phyloP scores from a whole-genome alignment of 2,329 filamentous ascomycete genomes.

The Karstenula rhodostoma region DNA sequence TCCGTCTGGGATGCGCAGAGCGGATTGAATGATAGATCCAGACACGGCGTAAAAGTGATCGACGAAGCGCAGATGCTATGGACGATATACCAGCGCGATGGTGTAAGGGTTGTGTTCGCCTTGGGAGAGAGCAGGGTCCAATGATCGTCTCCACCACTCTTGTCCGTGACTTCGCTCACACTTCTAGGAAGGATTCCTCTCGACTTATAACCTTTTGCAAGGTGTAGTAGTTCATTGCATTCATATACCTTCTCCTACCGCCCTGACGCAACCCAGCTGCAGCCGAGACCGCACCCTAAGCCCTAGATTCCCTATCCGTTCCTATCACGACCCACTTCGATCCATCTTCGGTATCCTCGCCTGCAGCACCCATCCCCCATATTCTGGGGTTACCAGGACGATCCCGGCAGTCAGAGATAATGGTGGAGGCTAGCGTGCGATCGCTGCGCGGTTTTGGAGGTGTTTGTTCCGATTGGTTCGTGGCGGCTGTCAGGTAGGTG shows the following conservation, averaged over 20 bases:
- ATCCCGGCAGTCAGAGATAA: background rate
- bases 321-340: constrained; percentile 6
- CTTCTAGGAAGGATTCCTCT: background rate
- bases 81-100: background rate
- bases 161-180: background rate
- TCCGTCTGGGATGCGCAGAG: too few species aligned
- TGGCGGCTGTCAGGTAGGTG: background rate
- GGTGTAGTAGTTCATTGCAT: too few species aligned
- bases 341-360: constrained; percentile 5
- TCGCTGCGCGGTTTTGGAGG: background rate
- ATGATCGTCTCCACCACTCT: background rate
- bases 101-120: background rate
- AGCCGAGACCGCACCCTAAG: background rate
- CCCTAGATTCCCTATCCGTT: background rate
- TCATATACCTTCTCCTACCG: background rate
- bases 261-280: background rate
- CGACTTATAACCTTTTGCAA: background rate
- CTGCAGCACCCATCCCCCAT: background rate
- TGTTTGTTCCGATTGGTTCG: background rate
- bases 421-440: constrained; percentile 6
- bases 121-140: background rate
- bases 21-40: too few species aligned
- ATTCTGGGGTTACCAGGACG: background rate
- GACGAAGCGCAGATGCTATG: background rate
- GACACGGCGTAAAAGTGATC: background rate